These are phyloP conservation scores for Cryptococcus depauperatus DNA, from an alignment of 1,284 basidiomycete species.

Conservation along the genomic window DNA sequence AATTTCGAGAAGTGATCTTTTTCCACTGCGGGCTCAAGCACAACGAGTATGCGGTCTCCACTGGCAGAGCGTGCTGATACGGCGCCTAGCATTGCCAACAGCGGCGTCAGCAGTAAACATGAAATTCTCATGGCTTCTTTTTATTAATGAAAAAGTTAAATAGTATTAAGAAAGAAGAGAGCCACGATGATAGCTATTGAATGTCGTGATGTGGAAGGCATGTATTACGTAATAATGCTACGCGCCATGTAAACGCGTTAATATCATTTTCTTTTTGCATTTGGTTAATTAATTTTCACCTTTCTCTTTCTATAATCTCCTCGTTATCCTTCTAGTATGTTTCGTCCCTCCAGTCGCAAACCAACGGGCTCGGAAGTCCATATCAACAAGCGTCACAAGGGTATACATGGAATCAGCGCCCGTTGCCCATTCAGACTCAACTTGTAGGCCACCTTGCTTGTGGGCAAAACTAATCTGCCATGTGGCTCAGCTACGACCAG, in stretches of 20 bases:
- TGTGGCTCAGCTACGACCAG: conserved; percentile 64
- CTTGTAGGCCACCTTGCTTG: conserved; percentile 54
- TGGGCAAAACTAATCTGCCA: neutral
- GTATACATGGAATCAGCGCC: conserved; percentile 10
- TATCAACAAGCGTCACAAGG: conserved; percentile 27
- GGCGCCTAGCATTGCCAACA: conserved; percentile 13
- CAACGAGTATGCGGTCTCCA: conserved; percentile 72
- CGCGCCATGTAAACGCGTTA: neutral
- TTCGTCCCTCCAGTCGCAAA: neutral
- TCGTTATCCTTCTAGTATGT: neutral
- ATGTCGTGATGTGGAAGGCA: neutral
- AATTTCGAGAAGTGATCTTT: conserved; percentile 67
- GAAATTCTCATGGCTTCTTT: conserved; percentile 5
- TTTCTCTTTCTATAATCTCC: neutral
- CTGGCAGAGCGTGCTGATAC: conserved; percentile 63
- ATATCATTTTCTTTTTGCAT: neutral
- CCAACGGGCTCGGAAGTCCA: conserved; percentile 29
- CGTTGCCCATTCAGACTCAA: conserved; percentile 65
- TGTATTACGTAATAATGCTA: neutral
- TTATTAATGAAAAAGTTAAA: neutral
- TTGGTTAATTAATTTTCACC: neutral
- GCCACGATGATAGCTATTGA: too few species aligned
- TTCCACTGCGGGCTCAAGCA: conserved; percentile 63
- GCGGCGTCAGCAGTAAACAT: conserved; percentile 5
- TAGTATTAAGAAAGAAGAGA: neutral